A percentile compares a stretch with the other conserved stretches of the same genome.
These are phyloP conservation scores for Flaveria trinervia DNA, from an alignment of 129 eudicot genomes.

Conservation along the genomic window DNA sequence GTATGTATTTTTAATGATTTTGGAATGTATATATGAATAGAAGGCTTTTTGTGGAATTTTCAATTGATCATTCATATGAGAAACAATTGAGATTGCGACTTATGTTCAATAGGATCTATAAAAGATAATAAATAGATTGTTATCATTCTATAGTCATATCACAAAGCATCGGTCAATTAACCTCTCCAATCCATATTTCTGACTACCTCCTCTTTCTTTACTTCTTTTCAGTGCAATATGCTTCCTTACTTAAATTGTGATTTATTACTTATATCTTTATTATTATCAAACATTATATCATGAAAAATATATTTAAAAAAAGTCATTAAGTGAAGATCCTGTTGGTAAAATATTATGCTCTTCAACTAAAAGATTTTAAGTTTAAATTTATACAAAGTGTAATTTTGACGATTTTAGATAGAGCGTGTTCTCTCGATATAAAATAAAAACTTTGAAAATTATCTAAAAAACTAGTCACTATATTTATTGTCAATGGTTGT, in stretches of 20 bases:
- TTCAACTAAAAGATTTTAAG: no score
- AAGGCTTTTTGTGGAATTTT: background rate
- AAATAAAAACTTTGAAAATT: no score
- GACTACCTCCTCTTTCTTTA: background rate
- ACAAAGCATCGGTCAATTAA: background rate
- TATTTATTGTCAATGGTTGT: no score
- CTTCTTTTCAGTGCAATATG: background rate
- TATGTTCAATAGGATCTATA: no score
- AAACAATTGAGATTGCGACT: background rate
- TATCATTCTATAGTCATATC: conserved; percentile 11
- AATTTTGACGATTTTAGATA: no score
- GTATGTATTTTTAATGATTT: background rate
- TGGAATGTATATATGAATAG: background rate
- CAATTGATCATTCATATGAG: background rate
- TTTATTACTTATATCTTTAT: background rate
- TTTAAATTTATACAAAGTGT: no score
- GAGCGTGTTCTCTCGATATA: no score
- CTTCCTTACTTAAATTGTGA: background rate
- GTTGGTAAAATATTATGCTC: no score
- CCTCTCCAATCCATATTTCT: conserved; percentile 1
- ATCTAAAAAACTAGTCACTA: no score
- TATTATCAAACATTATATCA: background rate
- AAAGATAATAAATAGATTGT: background rate
- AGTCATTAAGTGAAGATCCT: no score
- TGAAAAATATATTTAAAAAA: no score